These are phyloP conservation scores for Trypethelium eluteriae DNA, from an alignment of 495 filamentous ascomycete species.

Conservation along the genomic window DNA sequence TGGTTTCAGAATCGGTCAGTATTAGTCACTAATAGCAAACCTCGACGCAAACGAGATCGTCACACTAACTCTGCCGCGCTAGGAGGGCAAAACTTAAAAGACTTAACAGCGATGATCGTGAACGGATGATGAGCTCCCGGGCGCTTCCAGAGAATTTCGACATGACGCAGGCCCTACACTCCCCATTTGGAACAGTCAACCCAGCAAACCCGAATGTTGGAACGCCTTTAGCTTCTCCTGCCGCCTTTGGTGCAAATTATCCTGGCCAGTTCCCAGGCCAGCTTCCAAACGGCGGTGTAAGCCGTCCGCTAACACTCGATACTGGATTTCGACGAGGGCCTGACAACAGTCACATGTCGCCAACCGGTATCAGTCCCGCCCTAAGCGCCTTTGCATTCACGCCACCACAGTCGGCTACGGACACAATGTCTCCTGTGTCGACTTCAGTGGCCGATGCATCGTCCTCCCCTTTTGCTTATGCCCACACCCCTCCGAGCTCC, in stretches of 20 bases:
- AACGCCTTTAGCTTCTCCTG: constrained; percentile 51
- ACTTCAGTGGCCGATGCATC: constrained; percentile 19
- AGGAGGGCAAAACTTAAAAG: constrained; percentile 95
- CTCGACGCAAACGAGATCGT: constrained; percentile 1
- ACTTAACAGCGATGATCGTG: constrained; percentile 83
- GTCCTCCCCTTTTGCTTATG: constrained; percentile 26
- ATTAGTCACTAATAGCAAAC: neutral
- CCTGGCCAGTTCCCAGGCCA: constrained; percentile 38
- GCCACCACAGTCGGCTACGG: constrained; percentile 38
- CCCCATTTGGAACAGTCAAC: constrained; percentile 49
- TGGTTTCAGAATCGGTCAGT: constrained; percentile 97
- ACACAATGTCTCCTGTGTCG: constrained; percentile 34
- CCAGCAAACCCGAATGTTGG: constrained; percentile 35
- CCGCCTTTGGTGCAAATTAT: constrained; percentile 41
- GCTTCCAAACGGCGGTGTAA: constrained; percentile 36
- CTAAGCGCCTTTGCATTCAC: constrained; percentile 57
- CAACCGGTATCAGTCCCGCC: constrained; percentile 53
- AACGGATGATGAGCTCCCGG: constrained; percentile 88
- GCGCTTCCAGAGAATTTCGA: constrained; percentile 89
- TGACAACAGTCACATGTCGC: constrained; percentile 51
- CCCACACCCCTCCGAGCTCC: constrained; percentile 20
- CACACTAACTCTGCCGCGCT: constrained; percentile 13
- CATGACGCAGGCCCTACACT: constrained; percentile 81
- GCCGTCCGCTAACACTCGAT: constrained; percentile 56
- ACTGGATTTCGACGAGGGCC: constrained; percentile 44